Conservation (phyloP, 257 asterid species). For the Galeopsis tetrahit region DNA sequence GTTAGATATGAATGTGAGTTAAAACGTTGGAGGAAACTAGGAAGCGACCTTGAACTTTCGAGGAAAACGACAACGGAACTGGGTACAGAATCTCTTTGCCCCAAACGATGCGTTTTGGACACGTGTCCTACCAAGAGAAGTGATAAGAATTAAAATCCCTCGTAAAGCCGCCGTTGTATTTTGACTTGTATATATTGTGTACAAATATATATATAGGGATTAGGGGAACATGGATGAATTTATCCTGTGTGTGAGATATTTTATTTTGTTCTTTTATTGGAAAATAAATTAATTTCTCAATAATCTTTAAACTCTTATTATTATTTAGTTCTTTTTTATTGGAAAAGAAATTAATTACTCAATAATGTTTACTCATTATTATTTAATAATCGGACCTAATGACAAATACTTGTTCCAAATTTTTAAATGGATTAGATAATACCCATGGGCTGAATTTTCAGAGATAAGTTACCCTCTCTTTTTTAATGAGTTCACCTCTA, state of each 20-base stretch:
- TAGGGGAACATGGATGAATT: slow-evolving; percentile 25
- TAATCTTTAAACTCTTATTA: too few relatives aligned
- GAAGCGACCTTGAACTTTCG: slow-evolving; percentile 43
- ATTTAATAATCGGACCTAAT: too few relatives aligned
- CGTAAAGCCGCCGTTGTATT: background rate
- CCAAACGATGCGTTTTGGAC: slow-evolving; percentile 29
- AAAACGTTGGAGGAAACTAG: background rate
- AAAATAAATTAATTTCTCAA: background rate
- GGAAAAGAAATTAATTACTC: background rate
- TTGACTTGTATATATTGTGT: slow-evolving; percentile 9
- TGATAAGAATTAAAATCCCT: slow-evolving; percentile 21
- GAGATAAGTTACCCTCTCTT: too few relatives aligned
- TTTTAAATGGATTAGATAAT: too few relatives aligned
- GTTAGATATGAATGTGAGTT: background rate
- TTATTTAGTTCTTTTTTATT: background rate
- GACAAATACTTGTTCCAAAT: too few relatives aligned
- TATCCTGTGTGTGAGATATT: background rate
- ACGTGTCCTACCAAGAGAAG: slow-evolving; percentile 30
- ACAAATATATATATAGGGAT: slow-evolving; percentile 1
- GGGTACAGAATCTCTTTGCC: background rate
- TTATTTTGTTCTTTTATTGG: slow-evolving; percentile 25
- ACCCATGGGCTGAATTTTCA: too few relatives aligned
- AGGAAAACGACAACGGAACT: slow-evolving; percentile 30
- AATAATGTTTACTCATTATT: too few relatives aligned
- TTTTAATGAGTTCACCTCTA: too few relatives aligned